Percentiles rank a stretch among this genome's conserved stretches.
Conservation (phyloP, 2,329 filamentous ascomycete genomes). For the Monosporascus sp. region DNA sequence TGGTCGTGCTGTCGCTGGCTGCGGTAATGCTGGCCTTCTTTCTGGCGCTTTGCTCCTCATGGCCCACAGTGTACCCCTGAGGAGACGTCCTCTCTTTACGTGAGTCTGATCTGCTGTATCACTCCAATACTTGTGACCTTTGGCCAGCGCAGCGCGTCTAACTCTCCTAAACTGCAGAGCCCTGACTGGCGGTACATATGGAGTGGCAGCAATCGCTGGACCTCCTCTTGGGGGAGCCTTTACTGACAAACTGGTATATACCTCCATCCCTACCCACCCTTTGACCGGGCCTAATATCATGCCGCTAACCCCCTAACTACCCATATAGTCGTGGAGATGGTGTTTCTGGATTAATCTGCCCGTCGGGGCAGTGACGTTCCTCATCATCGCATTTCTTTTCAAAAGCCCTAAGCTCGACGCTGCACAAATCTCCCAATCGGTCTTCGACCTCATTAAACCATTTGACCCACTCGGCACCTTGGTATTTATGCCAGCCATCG, state of each 20-base stretch:
- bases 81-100: background rate
- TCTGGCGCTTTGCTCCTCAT: background rate
- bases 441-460: too few relatives aligned
- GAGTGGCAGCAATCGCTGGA: background rate
- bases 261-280: background rate
- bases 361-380: too few relatives aligned
- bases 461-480: slow-evolving; percentile 6
- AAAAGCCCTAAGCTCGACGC: too few relatives aligned
- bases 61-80: background rate
- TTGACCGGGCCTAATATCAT: background rate
- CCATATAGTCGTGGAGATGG: too few relatives aligned
- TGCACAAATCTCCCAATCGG: too few relatives aligned
- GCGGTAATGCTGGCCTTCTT: background rate
- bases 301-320: too few relatives aligned
- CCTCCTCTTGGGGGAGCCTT: background rate
- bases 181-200: background rate
- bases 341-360: too few relatives aligned
- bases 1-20: background rate
- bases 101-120: background rate
- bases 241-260: background rate
- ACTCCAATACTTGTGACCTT: too few relatives aligned
- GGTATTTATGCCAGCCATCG: slow-evolving; percentile 34
- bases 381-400: too few relatives aligned
- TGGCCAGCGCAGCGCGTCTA: too few relatives aligned
- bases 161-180: background rate